Evolutionary conservation across 2,329 filamentous ascomycete species (phyloP), one percentile per base, ranked within the genome.

Genomic region (Cyphellophora europaea): DNA sequence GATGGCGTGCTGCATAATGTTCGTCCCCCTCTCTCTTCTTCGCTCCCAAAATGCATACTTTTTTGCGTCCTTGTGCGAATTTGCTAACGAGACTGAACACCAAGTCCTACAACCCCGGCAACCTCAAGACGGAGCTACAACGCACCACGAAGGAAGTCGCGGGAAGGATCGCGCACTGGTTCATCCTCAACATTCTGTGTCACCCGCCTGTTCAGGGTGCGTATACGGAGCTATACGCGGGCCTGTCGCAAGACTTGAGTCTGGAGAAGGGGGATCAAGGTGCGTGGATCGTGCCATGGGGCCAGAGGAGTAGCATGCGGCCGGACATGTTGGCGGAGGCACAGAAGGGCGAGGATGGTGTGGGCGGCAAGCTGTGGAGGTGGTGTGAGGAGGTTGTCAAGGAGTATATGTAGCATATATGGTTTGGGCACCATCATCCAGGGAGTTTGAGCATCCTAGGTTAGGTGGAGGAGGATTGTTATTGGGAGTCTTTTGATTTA

Each of bases 161-260:
- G 3, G n/a, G 6, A 4, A 33, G 31, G 30, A 8, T 35, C n/a
- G n/a, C n/a, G n/a, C n/a, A n/a, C n/a, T n/a, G n/a, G n/a, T n/a
- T n/a, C n/a, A n/a, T n/a, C n/a, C 8, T 25, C n/a, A 29, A 35
- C 4, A 8, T 29, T 12, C 6, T 54, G 4, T 47, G 54, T n/a
- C 53, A 57, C 30, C 41, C 48, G 5, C 17, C 51, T 6, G 41
- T 52, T 6, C 61, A 55, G 29, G 69, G 67, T 0, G 67, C 65
- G 0, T 71, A 69, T 45, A 68, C 68, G 0, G 58, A 66, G 38
- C 44, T 72, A 1, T 73, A 61, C 38, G 59, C 66, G 1, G 67
- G 57, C 0, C 51, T 67, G 25, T 65, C 65, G 0, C 58, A 61
- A 0, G 56, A 67, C 0, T 54, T 60, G 5, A 46, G 61, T 5